These are phyloP conservation scores for Mucuna pruriens DNA, from an alignment of 306 rosid species.

Conservation along the genomic window DNA sequence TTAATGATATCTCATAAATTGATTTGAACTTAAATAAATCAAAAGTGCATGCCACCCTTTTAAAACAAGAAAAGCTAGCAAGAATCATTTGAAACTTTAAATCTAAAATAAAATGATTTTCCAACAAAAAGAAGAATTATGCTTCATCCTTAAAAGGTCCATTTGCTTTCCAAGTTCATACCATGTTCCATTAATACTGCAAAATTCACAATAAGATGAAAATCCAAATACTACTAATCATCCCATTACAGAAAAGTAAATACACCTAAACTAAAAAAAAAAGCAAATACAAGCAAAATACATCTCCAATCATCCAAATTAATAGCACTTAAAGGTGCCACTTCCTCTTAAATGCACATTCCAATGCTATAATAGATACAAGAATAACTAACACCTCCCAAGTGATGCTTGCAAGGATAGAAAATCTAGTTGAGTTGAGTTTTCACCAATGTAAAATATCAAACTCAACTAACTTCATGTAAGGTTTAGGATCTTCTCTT, in stretches of 20 bases:
- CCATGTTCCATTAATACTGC: too few species aligned
- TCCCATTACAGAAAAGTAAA: too few species aligned
- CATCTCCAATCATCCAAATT: too few species aligned
- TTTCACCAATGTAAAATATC: not conserved
- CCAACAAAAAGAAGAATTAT: not conserved
- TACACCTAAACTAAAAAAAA: too few species aligned
- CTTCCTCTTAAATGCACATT: not conserved
- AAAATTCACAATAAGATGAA: too few species aligned
- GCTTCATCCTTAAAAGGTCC: not conserved
- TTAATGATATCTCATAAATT: too few species aligned
- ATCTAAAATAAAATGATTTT: not conserved
- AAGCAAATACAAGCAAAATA: too few species aligned
- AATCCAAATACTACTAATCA: too few species aligned
- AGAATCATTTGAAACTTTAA: not conserved
- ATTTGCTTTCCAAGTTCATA: conserved; percentile 1
- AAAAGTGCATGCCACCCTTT: not conserved
- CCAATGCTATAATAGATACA: not conserved
- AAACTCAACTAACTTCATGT: not conserved
- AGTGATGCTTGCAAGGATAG: not conserved
- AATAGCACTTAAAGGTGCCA: too few species aligned
- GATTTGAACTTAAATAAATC: too few species aligned
- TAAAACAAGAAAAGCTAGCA: not conserved
- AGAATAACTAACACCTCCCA: not conserved
- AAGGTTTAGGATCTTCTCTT: too few species aligned
- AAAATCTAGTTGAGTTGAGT: not conserved